A percentile compares a stretch with the other conserved stretches of the same genome.
Conservation (phyloP, 768 basidiomycete genomes). For the Clavulina sp. region DNA sequence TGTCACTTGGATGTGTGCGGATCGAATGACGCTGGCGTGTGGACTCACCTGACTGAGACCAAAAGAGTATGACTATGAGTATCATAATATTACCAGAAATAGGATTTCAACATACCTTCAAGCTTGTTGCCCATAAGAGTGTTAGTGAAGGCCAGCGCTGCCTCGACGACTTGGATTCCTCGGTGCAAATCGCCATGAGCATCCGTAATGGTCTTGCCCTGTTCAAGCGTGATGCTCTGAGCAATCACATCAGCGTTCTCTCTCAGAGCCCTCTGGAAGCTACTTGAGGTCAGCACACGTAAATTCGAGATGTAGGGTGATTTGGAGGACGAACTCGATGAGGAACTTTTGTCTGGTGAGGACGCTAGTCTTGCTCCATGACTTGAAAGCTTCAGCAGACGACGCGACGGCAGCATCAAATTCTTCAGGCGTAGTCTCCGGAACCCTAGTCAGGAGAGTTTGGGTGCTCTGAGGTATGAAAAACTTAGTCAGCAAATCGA, state of each 20-base stretch:
- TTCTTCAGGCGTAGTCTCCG: constrained; percentile 68
- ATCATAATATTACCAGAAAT: background rate
- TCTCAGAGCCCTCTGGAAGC: constrained; percentile 74
- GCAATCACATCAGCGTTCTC: constrained; percentile 76
- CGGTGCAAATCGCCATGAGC: constrained; percentile 90
- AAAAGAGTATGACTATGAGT: background rate
- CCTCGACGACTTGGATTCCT: constrained; percentile 78
- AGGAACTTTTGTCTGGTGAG: constrained; percentile 76
- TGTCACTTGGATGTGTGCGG: too few relatives aligned
- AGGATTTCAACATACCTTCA: constrained; percentile 27
- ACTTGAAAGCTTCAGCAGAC: constrained; percentile 69
- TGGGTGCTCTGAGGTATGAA: constrained; percentile 54
- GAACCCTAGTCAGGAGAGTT: constrained; percentile 72
- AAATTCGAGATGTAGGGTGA: background rate
- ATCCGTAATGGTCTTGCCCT: constrained; percentile 89
- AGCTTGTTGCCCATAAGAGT: constrained; percentile 80
- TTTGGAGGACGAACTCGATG: constrained; percentile 48
- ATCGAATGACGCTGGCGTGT: too few relatives aligned
- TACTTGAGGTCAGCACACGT: constrained; percentile 19
- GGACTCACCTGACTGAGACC: too few relatives aligned
- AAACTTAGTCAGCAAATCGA: background rate
- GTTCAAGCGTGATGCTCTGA: constrained; percentile 78
- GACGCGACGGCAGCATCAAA: constrained; percentile 71
- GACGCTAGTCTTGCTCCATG: constrained; percentile 76
- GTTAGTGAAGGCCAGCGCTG: constrained; percentile 61